phyloP scores from a whole-genome alignment of 2,329 filamentous ascomycete genomes.

The Emmonsiellopsis sp. region DNA sequence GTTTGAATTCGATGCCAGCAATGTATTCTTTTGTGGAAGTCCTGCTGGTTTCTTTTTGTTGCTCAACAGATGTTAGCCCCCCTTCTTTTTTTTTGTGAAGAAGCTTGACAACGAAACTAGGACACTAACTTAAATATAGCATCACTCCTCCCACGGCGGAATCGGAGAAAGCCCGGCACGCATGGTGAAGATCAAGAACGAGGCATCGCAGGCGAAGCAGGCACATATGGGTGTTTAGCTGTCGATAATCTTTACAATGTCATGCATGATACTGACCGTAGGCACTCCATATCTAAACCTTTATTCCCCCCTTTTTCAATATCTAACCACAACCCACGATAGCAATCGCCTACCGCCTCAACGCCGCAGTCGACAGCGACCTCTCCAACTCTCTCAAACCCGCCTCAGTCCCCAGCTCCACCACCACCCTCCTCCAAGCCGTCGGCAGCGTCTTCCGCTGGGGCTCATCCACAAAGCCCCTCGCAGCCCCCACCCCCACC shows the following conservation, averaged over 20 bases:
- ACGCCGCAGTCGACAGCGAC: constrained; percentile 73
- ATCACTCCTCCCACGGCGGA: constrained; percentile 64
- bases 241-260: constrained; percentile 97
- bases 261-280: constrained; percentile 60
- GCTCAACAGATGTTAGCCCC: constrained; percentile 53
- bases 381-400: constrained; percentile 70
- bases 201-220: constrained; percentile 65
- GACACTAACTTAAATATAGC: constrained; percentile 27
- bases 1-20: constrained; percentile 88
- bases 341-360: constrained; percentile 83
- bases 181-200: constrained; percentile 53
- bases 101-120: background rate
- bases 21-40: constrained; percentile 81
- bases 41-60: constrained; percentile 89
- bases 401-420: constrained; percentile 68
- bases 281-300: constrained; percentile 6
- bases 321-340: background rate
- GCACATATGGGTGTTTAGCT: constrained; percentile 79
- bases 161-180: constrained; percentile 65
- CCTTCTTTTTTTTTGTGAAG: background rate
- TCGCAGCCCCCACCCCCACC: constrained; percentile 49
- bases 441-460: constrained; percentile 55
- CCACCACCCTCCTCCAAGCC: constrained; percentile 55
- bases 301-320: constrained; percentile 44
- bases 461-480: constrained; percentile 37